Evolutionary conservation across 495 filamentous ascomycete species (phyloP).

Genomic region (Lophiostoma macrostomum): DNA sequence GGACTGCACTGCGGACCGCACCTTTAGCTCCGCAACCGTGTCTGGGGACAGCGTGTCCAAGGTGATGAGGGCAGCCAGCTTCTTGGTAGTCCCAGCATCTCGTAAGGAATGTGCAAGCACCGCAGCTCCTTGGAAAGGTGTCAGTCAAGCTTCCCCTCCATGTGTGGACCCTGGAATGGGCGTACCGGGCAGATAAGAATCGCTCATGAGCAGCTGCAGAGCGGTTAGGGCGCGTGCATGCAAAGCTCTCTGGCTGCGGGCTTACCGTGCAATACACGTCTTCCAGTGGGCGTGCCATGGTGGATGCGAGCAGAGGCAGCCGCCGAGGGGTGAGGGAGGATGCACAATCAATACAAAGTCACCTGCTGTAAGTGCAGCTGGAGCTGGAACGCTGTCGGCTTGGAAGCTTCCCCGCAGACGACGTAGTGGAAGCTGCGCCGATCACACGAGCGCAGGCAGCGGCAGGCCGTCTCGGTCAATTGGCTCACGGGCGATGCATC

Average conservation of each 20-base stretch:
- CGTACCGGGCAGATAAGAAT: constrained; percentile 84
- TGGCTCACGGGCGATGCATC: constrained; percentile 2
- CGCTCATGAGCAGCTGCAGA: constrained; percentile 78
- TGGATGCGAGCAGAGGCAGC: constrained; percentile 7
- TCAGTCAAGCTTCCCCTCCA: constrained; percentile 4
- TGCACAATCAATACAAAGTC: neutral
- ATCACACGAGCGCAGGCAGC: constrained; percentile 13
- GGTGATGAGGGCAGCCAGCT: constrained; percentile 79
- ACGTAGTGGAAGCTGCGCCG: constrained; percentile 26
- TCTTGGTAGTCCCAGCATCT: constrained; percentile 84
- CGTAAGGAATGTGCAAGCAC: constrained; percentile 93
- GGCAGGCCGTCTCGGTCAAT: constrained; percentile 1
- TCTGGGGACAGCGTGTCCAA: constrained; percentile 67
- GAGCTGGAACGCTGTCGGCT: neutral
- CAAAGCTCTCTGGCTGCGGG: constrained; percentile 1
- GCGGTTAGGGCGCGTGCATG: constrained; percentile 33
- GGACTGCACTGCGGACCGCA: constrained; percentile 36
- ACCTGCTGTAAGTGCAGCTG: neutral
- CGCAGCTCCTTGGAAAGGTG: constrained; percentile 64
- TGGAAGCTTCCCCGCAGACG: constrained; percentile 26
- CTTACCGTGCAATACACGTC: constrained; percentile 60
- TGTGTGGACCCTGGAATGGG: neutral
- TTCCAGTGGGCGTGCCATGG: constrained; percentile 39
- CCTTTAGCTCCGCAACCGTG: constrained; percentile 76
- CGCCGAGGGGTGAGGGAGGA: neutral